Conservation (phyloP, 345 rosid genomes). For the Citrus unshiu region DNA sequence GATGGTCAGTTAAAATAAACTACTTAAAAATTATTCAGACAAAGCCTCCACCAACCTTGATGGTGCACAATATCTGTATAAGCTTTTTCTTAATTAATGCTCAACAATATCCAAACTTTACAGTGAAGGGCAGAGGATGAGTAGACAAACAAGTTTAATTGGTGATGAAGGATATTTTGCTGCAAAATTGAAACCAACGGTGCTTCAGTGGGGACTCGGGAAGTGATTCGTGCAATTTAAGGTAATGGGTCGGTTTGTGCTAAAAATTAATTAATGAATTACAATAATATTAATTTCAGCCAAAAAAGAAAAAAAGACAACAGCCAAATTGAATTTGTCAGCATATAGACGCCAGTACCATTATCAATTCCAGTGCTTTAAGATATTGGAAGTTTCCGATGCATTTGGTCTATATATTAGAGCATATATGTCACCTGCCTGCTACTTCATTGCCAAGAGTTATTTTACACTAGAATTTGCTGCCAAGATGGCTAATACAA, state of each 20-base stretch:
- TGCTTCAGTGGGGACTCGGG: constrained; percentile 24
- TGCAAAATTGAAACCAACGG: background rate
- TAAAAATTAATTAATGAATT: background rate
- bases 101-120: background rate
- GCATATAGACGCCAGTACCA: constrained; percentile 15
- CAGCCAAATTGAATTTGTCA: constrained; percentile 22
- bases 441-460: background rate
- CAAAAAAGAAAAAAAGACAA: background rate
- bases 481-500: constrained; percentile 15
- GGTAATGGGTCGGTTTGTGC: background rate
- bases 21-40: too few relatives aligned
- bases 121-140: constrained; percentile 12
- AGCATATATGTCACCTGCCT: background rate
- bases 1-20: too few relatives aligned
- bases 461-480: too few relatives aligned
- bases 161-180: background rate
- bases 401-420: constrained; percentile 12
- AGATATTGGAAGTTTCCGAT: constrained; percentile 3
- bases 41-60: too few relatives aligned
- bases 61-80: too few relatives aligned
- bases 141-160: constrained; percentile 10
- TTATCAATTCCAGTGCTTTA: constrained; percentile 1
- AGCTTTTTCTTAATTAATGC: background rate
- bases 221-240: constrained; percentile 11
- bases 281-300: background rate